Evolutionary conservation across 148 eudicot species (phyloP), one percentile per base, ranked within the genome.

Genomic region (Spergularia bocconei): DNA sequence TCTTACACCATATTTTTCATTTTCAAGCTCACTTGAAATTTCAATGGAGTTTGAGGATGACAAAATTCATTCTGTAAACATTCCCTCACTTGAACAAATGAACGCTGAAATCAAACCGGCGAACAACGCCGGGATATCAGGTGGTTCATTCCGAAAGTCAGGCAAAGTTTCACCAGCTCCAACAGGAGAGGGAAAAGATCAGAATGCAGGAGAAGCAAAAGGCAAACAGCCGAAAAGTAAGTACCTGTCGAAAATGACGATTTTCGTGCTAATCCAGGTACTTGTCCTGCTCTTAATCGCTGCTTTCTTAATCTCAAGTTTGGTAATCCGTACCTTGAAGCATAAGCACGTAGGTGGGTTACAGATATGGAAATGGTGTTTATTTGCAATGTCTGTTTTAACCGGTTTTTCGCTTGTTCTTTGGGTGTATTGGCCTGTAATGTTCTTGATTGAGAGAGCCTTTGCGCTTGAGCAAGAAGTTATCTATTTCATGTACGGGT

Each of bases 281-380:
- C 73, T 70, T 6, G 38, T 70, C 47, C 60, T 70, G 47, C 57
- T 70, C 4, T 53, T 70, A 53, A 54, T 70, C 44, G 5, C 14
- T 14, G 60, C 44, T 8, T 70, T 70, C 12, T 51, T 70, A 54
- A 21, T 29, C 3, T 11, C 73, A 23, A 70, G 73, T 70, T 70
- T 70, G 20, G 2, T 53, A 4, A 19, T 70, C 39, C 11, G 14
- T 5, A 11, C 15, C 7, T 23, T 70, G 6, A 54, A 70, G 51
- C 13, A 5, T 6, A 19, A 10, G 12, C 13, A 5, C 3, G 7
- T 36, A 16, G 73, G 41, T 12, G 73, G 73, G 21, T 53, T 70
- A 70, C 19, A 70, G 5, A 21, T 70, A 1, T 70, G 73, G 73
- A 52, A 70, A 70, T 70, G 73, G 73, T 70, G 73, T 5, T 23